phyloP scores from a whole-genome alignment of 2,329 filamentous ascomycete genomes.

The Biscogniauxia sp. region DNA sequence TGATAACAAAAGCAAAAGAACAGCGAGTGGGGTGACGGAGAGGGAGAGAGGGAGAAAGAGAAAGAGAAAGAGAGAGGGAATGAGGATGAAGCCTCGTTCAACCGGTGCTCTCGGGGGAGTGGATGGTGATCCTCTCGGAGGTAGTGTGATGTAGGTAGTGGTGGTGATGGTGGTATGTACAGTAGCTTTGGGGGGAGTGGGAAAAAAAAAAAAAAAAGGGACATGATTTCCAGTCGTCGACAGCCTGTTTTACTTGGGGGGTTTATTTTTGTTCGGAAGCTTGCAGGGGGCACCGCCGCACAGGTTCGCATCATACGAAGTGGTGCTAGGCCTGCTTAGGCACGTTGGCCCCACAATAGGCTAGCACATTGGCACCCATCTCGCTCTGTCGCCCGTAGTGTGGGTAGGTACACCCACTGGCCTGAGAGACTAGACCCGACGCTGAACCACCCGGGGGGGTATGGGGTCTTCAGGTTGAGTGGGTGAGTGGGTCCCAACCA shows the following conservation, averaged over 20 bases:
- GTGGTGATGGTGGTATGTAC: slow-evolving; percentile 8
- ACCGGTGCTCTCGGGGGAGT: slow-evolving; percentile 10
- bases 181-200: background rate
- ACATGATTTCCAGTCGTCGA: slow-evolving; percentile 11
- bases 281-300: slow-evolving; percentile 21
- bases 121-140: slow-evolving; percentile 4
- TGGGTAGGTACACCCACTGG: background rate
- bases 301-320: slow-evolving; percentile 21
- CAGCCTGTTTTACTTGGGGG: slow-evolving; percentile 10
- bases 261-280: slow-evolving; percentile 21
- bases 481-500: background rate
- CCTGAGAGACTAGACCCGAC: slow-evolving; percentile 2
- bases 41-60: slow-evolving; percentile 11
- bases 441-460: background rate
- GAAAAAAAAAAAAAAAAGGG: slow-evolving; percentile 14
- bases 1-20: slow-evolving; percentile 1
- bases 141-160: slow-evolving; percentile 5
- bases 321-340: slow-evolving; percentile 8
- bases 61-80: slow-evolving; percentile 16
- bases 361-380: slow-evolving; percentile 12
- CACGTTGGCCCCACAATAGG: slow-evolving; percentile 7
- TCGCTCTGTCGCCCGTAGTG: background rate
- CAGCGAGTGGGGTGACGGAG: slow-evolving; percentile 9
- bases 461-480: background rate
- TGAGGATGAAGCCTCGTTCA: slow-evolving; percentile 18